Conservation (phyloP, 352 stramenopile genomes). For the Phytopythium mirpurense region DNA sequence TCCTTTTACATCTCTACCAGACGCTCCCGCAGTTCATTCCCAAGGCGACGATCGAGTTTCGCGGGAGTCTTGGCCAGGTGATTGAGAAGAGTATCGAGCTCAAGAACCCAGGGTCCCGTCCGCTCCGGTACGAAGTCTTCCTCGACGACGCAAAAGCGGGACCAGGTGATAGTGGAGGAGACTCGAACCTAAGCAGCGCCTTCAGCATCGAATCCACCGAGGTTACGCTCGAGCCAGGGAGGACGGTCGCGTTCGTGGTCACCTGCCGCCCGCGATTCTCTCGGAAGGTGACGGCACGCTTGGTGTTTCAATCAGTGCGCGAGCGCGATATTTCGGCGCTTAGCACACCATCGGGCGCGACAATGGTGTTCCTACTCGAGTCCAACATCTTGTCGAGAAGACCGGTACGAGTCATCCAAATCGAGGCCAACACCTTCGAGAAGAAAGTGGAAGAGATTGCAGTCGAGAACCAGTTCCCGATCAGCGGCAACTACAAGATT, state of each 20-base stretch:
- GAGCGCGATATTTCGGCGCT: slow-evolving; percentile 15
- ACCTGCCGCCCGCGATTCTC: slow-evolving; percentile 84
- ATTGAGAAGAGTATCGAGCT: slow-evolving; percentile 94
- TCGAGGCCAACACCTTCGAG: slow-evolving; percentile 79
- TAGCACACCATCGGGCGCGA: slow-evolving; percentile 30
- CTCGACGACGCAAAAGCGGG: slow-evolving; percentile 41
- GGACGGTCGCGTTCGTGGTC: slow-evolving; percentile 72
- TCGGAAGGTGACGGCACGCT: slow-evolving; percentile 69
- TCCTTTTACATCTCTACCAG: slow-evolving; percentile 89
- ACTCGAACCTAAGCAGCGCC: slow-evolving; percentile 19
- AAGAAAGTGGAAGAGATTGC: slow-evolving; percentile 67
- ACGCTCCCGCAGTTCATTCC: slow-evolving; percentile 90
- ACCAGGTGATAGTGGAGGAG: slow-evolving; percentile 1
- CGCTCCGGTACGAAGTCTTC: slow-evolving; percentile 87
- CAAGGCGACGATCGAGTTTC: slow-evolving; percentile 92
- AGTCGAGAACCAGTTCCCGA: slow-evolving; percentile 86
- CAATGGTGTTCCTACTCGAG: slow-evolving; percentile 89
- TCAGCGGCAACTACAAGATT: slow-evolving; percentile 64
- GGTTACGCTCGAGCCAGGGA: slow-evolving; percentile 73
- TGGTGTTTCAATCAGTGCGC: slow-evolving; percentile 84
- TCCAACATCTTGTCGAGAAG: slow-evolving; percentile 75
- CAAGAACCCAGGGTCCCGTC: slow-evolving; percentile 82
- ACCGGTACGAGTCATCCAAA: slow-evolving; percentile 75
- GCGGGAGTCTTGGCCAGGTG: slow-evolving; percentile 71
- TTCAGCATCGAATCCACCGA: slow-evolving; percentile 72